Conservation (phyloP, 177 flowering plant genomes). For the Telopea speciosissima region DNA sequence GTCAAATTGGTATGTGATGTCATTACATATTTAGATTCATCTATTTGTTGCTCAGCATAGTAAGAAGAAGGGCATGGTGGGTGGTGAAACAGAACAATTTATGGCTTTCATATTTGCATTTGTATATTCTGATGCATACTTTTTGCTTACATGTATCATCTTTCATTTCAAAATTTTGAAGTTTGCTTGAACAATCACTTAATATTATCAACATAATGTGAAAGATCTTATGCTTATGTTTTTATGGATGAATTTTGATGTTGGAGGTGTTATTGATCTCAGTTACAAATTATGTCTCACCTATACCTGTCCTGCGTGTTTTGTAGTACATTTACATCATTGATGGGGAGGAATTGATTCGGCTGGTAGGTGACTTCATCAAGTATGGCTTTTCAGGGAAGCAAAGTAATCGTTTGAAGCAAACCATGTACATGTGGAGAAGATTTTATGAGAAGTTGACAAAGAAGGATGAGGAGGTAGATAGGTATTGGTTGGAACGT, state of each 20-base stretch:
- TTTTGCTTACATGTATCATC: background rate
- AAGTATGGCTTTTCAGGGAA: slow-evolving; percentile 34
- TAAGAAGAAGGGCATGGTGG: too few species aligned
- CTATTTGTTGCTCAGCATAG: background rate
- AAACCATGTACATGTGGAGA: slow-evolving; percentile 33
- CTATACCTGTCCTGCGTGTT: background rate
- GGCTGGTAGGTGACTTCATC: slow-evolving; percentile 47
- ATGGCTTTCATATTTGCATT: too few species aligned
- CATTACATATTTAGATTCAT: background rate
- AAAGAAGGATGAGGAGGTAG: slow-evolving; percentile 22
- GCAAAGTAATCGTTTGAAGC: slow-evolving; percentile 45
- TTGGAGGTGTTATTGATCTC: background rate
- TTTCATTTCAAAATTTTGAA: background rate
- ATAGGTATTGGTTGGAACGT: slow-evolving; percentile 42
- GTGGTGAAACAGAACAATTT: too few species aligned
- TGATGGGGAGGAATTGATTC: slow-evolving; percentile 41
- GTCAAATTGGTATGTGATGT: background rate
- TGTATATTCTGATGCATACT: too few species aligned
- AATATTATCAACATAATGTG: background rate
- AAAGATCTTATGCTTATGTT: background rate
- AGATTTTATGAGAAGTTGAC: slow-evolving; percentile 19
- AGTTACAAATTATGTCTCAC: background rate
- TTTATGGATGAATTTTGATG: background rate
- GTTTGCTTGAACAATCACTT: too few species aligned
- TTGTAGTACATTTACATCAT: slow-evolving; percentile 68